These are phyloP conservation scores for Fusarium setosum DNA, from an alignment of 2,329 filamentous ascomycete genomes.

Conservation along the genomic window DNA sequence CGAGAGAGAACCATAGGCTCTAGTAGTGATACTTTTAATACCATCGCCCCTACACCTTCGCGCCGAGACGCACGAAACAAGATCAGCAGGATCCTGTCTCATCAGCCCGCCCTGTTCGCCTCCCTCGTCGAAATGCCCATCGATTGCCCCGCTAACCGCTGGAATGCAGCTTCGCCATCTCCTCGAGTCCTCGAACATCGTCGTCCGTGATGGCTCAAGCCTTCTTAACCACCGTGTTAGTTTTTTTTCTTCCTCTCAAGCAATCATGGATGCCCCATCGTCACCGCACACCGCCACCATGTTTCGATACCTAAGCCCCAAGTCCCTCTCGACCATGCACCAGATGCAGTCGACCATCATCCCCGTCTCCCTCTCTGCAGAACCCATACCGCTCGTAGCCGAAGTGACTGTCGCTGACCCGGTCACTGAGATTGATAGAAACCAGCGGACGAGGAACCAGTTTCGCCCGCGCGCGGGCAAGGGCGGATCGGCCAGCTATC, in stretches of 20 bases:
- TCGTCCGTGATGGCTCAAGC: slow-evolving; percentile 50
- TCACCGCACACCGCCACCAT: slow-evolving; percentile 34
- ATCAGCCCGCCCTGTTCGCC: slow-evolving; percentile 28
- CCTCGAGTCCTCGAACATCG: slow-evolving; percentile 18
- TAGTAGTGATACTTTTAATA: slow-evolving; percentile 14
- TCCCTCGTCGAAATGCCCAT: slow-evolving; percentile 12
- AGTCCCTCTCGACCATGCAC: slow-evolving; percentile 47
- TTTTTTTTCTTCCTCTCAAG: slow-evolving; percentile 45
- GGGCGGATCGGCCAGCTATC: slow-evolving; percentile 87
- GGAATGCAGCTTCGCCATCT: slow-evolving; percentile 50
- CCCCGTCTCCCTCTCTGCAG: slow-evolving; percentile 40
- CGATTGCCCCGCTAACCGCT: slow-evolving; percentile 55
- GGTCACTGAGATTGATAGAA: slow-evolving; percentile 62
- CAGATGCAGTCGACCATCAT: slow-evolving; percentile 46
- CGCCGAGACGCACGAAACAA: slow-evolving; percentile 10
- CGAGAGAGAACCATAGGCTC: slow-evolving; percentile 1
- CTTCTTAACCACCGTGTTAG: slow-evolving; percentile 58
- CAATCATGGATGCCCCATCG: neutral
- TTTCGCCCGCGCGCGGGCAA: slow-evolving; percentile 92
- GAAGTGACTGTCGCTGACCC: slow-evolving; percentile 46
- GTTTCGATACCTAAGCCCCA: slow-evolving; percentile 49
- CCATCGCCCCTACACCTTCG: slow-evolving; percentile 1
- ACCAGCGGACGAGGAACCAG: slow-evolving; percentile 87
- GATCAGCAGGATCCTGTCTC: slow-evolving; percentile 24
- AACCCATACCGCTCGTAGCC: slow-evolving; percentile 20